Evolutionary conservation across 2,329 filamentous ascomycete species (phyloP), one percentile per base, ranked within the genome.

Genomic region (Chrysoporthe puriensis): DNA sequence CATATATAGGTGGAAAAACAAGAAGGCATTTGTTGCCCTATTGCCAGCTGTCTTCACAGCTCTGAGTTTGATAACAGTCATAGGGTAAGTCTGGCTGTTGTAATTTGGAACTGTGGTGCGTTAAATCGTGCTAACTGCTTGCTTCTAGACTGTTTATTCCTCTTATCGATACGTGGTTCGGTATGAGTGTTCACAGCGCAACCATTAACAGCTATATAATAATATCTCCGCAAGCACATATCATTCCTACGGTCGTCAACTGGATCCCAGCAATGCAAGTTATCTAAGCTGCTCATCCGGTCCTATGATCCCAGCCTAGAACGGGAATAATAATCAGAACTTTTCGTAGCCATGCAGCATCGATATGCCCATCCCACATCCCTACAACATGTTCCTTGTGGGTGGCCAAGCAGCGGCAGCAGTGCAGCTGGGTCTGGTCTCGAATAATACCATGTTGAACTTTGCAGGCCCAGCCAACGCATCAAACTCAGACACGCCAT

Each of bases 31-130:
- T 4, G 26, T 52, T 7, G 42, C 60, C 16, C 44, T 44, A 4
- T 13, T 62, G 26, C 60, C 60, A 40, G 60, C 60, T 40, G 60
- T 52, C 44, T 50, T 62, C 46, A 62, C 43, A n/a, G 42, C 60
- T 13, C 46, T 42, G 34, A 21, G 32, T 40, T 36, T 50, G 26
- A 62, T 62, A 21, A 52, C 60, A 42, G 5, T 52, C 2, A 42
- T 40, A 36, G 60, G 46, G 46, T 62, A 36, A 50, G 32, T 50
- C 18, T 52, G 9, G n/a, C 18, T 14, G 36, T 9, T n/a, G 8
- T 14, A 3, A 42, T 4, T 14, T 5, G 2, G 34, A 59, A 9
- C 18, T 42, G 4, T 6, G 3, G 18, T 59, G 18, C 8, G 2
- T 44, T 1, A 9, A 11, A 61, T 36, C 8, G 13, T 61, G 32